Conservation (phyloP, 306 rosid species). For the Lithocarpus polystachyus region DNA sequence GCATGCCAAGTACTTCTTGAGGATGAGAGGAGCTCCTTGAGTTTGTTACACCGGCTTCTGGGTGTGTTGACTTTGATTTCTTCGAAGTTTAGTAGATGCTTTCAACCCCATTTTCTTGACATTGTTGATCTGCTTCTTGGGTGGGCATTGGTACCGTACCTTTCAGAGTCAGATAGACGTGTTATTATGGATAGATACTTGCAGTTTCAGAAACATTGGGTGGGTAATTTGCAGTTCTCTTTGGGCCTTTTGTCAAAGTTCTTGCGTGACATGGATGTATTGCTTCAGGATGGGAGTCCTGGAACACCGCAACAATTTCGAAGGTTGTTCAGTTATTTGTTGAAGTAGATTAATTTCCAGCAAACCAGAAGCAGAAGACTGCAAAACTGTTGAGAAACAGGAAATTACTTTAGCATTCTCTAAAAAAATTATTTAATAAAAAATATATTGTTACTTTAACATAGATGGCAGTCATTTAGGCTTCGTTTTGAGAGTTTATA, state of each 20-base stretch:
- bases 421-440: no score
- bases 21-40: constrained; percentile 89
- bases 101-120: constrained; percentile 83
- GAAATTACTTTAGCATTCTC: no score
- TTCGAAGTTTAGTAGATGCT: constrained; percentile 65
- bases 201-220: constrained; percentile 96
- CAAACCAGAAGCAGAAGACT: no score
- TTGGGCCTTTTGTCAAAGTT: constrained; percentile 74
- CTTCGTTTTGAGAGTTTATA: no score
- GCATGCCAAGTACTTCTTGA: constrained; percentile 86
- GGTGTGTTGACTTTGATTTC: constrained; percentile 74
- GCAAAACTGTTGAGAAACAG: no score
- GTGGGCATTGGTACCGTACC: constrained; percentile 84
- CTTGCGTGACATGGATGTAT: constrained; percentile 89
- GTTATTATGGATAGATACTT: constrained; percentile 78
- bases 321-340: no score
- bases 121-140: constrained; percentile 82
- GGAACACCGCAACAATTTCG: constrained; percentile 74
- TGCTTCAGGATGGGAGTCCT: constrained; percentile 81
- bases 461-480: no score
- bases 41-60: constrained; percentile 54
- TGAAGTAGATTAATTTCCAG: no score
- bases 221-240: constrained; percentile 74
- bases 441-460: no score
- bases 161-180: constrained; percentile 56